Evolutionary conservation across 1,284 basidiomycete genomes (phyloP), one percentile per base, ranked within the genome.

Genomic region (Fomitiporia mediterranea): DNA sequence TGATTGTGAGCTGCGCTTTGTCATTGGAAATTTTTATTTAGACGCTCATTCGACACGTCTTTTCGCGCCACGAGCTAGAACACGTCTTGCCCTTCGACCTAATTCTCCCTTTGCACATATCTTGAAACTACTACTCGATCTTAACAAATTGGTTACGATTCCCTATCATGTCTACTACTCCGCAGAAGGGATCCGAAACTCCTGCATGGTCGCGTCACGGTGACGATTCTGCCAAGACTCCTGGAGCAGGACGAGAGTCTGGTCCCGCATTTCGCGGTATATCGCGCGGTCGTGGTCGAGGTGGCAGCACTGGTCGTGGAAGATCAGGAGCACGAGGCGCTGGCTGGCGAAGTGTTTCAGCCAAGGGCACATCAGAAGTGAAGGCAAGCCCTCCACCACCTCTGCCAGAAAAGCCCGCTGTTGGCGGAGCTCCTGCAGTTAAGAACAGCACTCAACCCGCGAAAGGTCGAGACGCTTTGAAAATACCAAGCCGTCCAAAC

Each of bases 181-280:
- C 50, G 4, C 7, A 44, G 9, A 60, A 53, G 32, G 44, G 44
- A 5, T 32, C 46, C 11, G 51, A 56, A 25, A 40, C 60, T 27
- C 58, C 62, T 23, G 57, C 60, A 21, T 60, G 60, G 65, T 61
- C 52, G 64, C 63, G 65, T 47, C 57, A 64, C 25, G 62, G 48
- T 11, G 58, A 53, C 21, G 54, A 53, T 19, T 23, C 66, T 52
- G 63, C 70, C 52, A 71, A 73, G 51, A 55, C 30, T 51, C n/a
- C 65, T 67, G 54, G 73, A 51, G 81, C 73, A 47, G 66, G 67
- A 23, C 72, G 71, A 43, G 82, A 83, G 38, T 67, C 76, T 56
- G 77, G 76, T 8, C 71, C 78, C 32, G 73, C 79, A 28, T 79
- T 80, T 62, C 78, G 74, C 35, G 69, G 72, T 56, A 67, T 65